A percentile compares a stretch with the other conserved stretches of the same genome.
These are phyloP conservation scores for Colletotrichum noveboracense DNA, from an alignment of 2,329 filamentous ascomycete genomes.

Conservation along the genomic window DNA sequence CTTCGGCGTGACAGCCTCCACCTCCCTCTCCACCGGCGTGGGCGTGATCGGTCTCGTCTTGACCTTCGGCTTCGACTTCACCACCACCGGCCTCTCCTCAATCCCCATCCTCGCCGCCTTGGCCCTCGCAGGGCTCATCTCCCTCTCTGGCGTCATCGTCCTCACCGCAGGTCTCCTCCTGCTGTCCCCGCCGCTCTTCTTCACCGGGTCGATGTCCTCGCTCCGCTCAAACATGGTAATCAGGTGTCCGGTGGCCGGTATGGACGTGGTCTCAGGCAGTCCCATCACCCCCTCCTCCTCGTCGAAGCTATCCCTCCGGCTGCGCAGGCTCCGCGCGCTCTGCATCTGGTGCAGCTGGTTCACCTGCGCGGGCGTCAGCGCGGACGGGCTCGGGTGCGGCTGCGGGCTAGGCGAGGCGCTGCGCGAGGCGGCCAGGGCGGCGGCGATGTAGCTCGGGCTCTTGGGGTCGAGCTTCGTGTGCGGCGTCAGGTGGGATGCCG, in stretches of 20 bases:
- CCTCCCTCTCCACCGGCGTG: not conserved
- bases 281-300: slow-evolving; percentile 34
- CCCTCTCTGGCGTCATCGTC: slow-evolving; percentile 36
- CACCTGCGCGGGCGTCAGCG: slow-evolving; percentile 13
- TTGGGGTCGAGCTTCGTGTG: slow-evolving; percentile 40
- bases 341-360: slow-evolving; percentile 16
- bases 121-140: slow-evolving; percentile 26
- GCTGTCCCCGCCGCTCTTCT: slow-evolving; percentile 29
- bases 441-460: slow-evolving; percentile 67
- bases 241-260: slow-evolving; percentile 67
- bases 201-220: slow-evolving; percentile 32
- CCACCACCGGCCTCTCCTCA: not conserved
- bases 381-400: slow-evolving; percentile 2
- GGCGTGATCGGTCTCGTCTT: slow-evolving; percentile 23
- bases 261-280: slow-evolving; percentile 60
- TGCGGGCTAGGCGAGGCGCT: slow-evolving; percentile 23
- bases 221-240: slow-evolving; percentile 70
- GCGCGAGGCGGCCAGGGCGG: slow-evolving; percentile 51
- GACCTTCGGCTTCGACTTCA: slow-evolving; percentile 27
- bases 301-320: slow-evolving; percentile 34
- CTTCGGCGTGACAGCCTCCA: not conserved
- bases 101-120: slow-evolving; percentile 6
- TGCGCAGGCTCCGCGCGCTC: not conserved
- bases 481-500: slow-evolving; percentile 20
- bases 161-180: slow-evolving; percentile 26